phyloP scores from a whole-genome alignment of 108 stramenopile genomes.

The Fragilariopsis cylindrus region DNA sequence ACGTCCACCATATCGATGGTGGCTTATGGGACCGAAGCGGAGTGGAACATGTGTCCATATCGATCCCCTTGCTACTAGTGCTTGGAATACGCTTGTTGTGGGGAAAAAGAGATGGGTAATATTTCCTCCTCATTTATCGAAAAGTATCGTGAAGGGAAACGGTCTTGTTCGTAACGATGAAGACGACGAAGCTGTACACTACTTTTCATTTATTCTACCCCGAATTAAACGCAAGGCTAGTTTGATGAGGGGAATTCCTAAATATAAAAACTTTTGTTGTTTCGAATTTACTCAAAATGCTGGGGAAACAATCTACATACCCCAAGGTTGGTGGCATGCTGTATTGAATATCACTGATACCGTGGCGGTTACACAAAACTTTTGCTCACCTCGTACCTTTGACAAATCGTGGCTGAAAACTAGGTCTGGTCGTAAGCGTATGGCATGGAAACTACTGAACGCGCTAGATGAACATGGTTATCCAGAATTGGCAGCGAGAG shows the following conservation, averaged over 20 bases:
- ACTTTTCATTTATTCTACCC: constrained; percentile 91
- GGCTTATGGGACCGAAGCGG: constrained; percentile 90
- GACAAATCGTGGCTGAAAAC: constrained; percentile 92
- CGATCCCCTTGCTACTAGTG: constrained; percentile 95
- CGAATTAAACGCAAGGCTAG: constrained; percentile 82
- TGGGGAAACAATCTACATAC: constrained; percentile 96
- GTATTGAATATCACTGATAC: constrained; percentile 96
- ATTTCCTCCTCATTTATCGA: constrained; percentile 92
- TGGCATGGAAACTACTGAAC: constrained; percentile 92
- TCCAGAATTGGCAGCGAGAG: constrained; percentile 79
- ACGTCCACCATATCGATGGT: constrained; percentile 98
- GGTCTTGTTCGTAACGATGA: constrained; percentile 70
- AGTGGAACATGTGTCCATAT: constrained; percentile 94
- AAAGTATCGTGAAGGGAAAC: constrained; percentile 85
- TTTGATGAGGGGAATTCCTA: constrained; percentile 34
- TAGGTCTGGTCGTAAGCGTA: constrained; percentile 89
- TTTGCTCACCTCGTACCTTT: constrained; percentile 91
- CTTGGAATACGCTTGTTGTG: constrained; percentile 95
- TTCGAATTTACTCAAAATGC: constrained; percentile 96
- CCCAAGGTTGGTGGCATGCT: constrained; percentile 98
- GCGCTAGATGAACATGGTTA: constrained; percentile 61
- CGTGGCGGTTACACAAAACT: constrained; percentile 97
- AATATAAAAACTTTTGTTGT: constrained; percentile 75
- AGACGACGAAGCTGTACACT: constrained; percentile 99
- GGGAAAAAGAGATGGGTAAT: constrained; percentile 98